Percentiles rank a stretch among this genome's conserved stretches.
phyloP scores from a whole-genome alignment of 2,329 filamentous ascomycete species.

The Aplosporella prunicola region DNA sequence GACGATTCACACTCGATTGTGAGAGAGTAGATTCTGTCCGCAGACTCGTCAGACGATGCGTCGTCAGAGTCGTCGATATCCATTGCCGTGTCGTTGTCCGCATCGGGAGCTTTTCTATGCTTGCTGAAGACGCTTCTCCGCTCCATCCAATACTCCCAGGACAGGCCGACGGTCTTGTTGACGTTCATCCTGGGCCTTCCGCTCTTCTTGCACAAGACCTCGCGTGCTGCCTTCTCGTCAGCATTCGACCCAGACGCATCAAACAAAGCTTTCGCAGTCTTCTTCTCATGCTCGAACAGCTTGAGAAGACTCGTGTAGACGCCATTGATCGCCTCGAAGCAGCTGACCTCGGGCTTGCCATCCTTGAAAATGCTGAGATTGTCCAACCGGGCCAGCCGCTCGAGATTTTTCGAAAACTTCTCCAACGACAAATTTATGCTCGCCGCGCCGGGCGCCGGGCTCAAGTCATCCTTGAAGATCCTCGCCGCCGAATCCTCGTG shows the following conservation, averaged over 20 bases:
- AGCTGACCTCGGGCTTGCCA: conserved; percentile 52
- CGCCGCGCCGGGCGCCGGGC: conserved; percentile 49
- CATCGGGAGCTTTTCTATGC: conserved; percentile 19
- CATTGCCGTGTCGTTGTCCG: conserved; percentile 19
- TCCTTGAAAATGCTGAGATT: conserved; percentile 47
- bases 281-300: conserved; percentile 62
- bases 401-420: conserved; percentile 61
- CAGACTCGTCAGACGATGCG: conserved; percentile 33
- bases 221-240: conserved; percentile 43
- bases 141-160: conserved; percentile 70
- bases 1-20: conserved; percentile 53
- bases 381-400: conserved; percentile 59
- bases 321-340: conserved; percentile 67
- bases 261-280: conserved; percentile 26
- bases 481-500: conserved; percentile 2
- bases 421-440: conserved; percentile 62
- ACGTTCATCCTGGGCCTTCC: conserved; percentile 64
- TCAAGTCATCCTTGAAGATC: conserved; percentile 56
- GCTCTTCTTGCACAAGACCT: conserved; percentile 59
- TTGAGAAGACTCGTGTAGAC: conserved; percentile 60
- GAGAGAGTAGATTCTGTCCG: conserved; percentile 51
- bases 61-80: conserved; percentile 28
- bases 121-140: conserved; percentile 34
- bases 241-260: conserved; percentile 28
- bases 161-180: conserved; percentile 56